Percentiles rank a stretch among this genome's conserved stretches.
phyloP scores from a whole-genome alignment of 2,329 filamentous ascomycete genomes.

The Cercospora sp. region DNA sequence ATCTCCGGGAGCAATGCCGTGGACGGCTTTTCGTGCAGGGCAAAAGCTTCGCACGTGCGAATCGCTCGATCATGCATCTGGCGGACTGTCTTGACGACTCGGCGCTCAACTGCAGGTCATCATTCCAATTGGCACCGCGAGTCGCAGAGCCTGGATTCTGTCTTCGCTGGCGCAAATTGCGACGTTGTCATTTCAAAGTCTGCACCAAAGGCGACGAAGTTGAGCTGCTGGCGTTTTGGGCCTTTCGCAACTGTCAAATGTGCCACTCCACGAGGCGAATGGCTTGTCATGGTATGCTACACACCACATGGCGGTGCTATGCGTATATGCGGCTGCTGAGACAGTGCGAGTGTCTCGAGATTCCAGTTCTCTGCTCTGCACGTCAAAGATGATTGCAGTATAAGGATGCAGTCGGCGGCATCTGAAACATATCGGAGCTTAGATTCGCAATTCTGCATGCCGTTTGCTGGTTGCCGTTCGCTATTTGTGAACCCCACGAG shows the following conservation, averaged over 20 bases:
- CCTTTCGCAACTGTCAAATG: not conserved
- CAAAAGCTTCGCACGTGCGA: not conserved
- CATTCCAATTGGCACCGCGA: not conserved
- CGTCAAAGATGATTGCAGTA: too few species aligned
- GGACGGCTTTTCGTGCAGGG: not conserved
- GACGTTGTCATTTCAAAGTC: not conserved
- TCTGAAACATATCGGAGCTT: not conserved
- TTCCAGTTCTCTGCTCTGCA: not conserved
- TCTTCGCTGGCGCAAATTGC: not conserved
- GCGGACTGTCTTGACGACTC: not conserved
- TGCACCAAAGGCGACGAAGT: not conserved
- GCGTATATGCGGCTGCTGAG: not conserved
- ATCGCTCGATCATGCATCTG: conserved; percentile 1
- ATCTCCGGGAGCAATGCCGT: conserved; percentile 6
- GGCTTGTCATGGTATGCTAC: not conserved
- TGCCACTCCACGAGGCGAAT: too few species aligned
- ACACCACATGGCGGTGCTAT: not conserved
- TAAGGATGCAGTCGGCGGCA: not conserved
- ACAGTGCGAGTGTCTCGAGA: not conserved
- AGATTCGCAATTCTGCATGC: not conserved
- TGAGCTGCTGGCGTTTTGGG: not conserved
- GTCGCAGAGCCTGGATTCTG: not conserved
- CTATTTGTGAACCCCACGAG: not conserved
- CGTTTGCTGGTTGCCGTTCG: not conserved
- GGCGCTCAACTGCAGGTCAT: not conserved